These are phyloP conservation scores for Buxus sempervirens DNA, from an alignment of 164 flowering plant genomes.

Conservation along the genomic window DNA sequence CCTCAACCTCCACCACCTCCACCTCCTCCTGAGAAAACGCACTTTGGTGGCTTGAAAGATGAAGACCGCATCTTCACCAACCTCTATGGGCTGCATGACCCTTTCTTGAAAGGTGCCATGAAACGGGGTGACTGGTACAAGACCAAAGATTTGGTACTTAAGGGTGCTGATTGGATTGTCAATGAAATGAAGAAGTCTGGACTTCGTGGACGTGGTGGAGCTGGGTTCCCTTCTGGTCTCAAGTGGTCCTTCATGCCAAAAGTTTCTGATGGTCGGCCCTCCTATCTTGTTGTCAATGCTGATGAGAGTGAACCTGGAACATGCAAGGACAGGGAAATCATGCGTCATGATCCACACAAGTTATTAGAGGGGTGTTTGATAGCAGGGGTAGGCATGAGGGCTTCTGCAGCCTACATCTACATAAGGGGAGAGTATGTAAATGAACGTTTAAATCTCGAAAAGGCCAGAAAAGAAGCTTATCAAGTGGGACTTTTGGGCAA, in stretches of 20 bases:
- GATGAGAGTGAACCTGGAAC: slow-evolving; percentile 99
- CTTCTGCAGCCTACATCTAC: slow-evolving; percentile 86
- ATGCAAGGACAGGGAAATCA: slow-evolving; percentile 92
- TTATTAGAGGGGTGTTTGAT: slow-evolving; percentile 87
- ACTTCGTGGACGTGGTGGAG: slow-evolving; percentile 98
- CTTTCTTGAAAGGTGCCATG: slow-evolving; percentile 94
- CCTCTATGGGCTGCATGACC: slow-evolving; percentile 85
- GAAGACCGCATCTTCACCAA: slow-evolving; percentile 97
- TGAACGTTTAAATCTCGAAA: slow-evolving; percentile 75
- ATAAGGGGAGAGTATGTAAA: slow-evolving; percentile 96
- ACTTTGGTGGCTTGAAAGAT: slow-evolving; percentile 93
- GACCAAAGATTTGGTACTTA: slow-evolving; percentile 85
- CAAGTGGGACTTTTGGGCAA: slow-evolving; percentile 83
- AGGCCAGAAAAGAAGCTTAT: slow-evolving; percentile 82
- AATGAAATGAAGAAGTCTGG: slow-evolving; percentile 95
- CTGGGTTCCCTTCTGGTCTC: slow-evolving; percentile 97
- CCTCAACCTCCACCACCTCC: slow-evolving; percentile 96
- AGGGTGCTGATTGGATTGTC: slow-evolving; percentile 97
- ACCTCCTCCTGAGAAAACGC: slow-evolving; percentile 86
- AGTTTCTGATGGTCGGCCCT: slow-evolving; percentile 93
- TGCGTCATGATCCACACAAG: slow-evolving; percentile 98
- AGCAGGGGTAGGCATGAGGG: slow-evolving; percentile 98
- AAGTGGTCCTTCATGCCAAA: slow-evolving; percentile 99
- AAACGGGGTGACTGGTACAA: slow-evolving; percentile 94
- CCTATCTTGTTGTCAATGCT: slow-evolving; percentile 96